phyloP scores from a whole-genome alignment of 495 filamentous ascomycete species.

The Friedmanniomyces simplex region DNA sequence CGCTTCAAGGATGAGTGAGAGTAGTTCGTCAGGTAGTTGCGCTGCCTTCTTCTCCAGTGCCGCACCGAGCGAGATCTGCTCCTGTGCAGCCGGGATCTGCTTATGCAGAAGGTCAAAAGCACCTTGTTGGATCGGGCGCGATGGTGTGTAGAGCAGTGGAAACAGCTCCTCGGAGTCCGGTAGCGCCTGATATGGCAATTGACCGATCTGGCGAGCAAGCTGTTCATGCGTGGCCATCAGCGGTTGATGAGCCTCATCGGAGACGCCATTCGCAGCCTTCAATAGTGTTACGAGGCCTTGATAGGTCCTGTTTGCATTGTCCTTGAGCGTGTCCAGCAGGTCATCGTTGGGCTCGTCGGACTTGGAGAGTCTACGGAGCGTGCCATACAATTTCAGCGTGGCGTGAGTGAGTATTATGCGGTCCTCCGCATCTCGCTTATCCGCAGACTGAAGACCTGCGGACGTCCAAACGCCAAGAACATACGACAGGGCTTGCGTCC shows the following conservation, averaged over 20 bases:
- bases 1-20: conserved; percentile 38
- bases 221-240: conserved; percentile 61
- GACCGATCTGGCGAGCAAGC: conserved; percentile 51
- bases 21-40: conserved; percentile 37
- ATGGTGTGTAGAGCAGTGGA: conserved; percentile 64
- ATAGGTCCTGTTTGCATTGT: conserved; percentile 39
- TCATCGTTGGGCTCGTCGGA: conserved; percentile 68
- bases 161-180: conserved; percentile 53
- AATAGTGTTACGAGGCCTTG: conserved; percentile 53
- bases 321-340: conserved; percentile 59
- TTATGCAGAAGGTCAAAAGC: conserved; percentile 73
- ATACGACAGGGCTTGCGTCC: conserved; percentile 55
- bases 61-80: conserved; percentile 72
- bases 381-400: conserved; percentile 59
- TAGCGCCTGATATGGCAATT: conserved; percentile 44
- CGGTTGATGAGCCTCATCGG: conserved; percentile 36
- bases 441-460: background rate
- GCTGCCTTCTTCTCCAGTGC: conserved; percentile 62
- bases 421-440: background rate
- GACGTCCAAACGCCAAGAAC: conserved; percentile 31
- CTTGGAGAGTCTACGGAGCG: conserved; percentile 42
- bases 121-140: conserved; percentile 60
- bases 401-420: conserved; percentile 52
- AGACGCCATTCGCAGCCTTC: conserved; percentile 9
- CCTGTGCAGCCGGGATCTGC: conserved; percentile 63